Base-by-base conservation (phyloP, 2,329 filamentous ascomycete species). In the Penicillium sp. region DNA sequence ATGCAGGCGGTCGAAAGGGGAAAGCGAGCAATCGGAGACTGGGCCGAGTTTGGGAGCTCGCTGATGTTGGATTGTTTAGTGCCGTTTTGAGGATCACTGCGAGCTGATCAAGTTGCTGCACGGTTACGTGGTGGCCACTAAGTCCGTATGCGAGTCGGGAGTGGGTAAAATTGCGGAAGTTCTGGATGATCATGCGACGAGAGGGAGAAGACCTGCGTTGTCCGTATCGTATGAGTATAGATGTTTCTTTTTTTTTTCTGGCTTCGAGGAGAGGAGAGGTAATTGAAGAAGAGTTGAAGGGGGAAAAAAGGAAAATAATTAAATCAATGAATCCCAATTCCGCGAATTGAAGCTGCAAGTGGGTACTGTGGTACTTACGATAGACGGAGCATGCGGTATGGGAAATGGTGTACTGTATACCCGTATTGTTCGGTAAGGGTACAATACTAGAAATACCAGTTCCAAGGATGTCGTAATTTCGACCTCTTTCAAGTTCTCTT, bases 1-100 rank as follows among this genome's bases (percentile, higher is more conserved):
- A 71, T 72, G 70, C 70, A 73, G 62, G 64, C 60, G 66, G 63
- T 72, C 70, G 56, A 71, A 73, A 71, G 55, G 43, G 70, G 70
- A 68, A 68, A 60, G 58, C 57, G 60, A 67, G 57, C 57, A 69
- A 66, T 71, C 65, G 65, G 66, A 58, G 67, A 66, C 63, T 63
- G 66, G 61, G 57, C 65, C 64, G 61, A 66, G 61, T 57, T 55
- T 22, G 54, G 49, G 52, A 55, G 53, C 63, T 51, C 56, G 66
- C 65, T 60, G 66, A 66, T 64, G 55, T 64, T 66, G 54, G 58
- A 60, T 61, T 59, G 42, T 60, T 59, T 66, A 69, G 63, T 66
- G 68, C 61, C 59, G 57, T 59, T 63, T 63, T 54, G 60, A 59
- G 50, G 24, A 53, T 62, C 24, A 56, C 55, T 24, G 60, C 64